Conservation (phyloP, 768 basidiomycete genomes). For the Pisolithus albus region DNA sequence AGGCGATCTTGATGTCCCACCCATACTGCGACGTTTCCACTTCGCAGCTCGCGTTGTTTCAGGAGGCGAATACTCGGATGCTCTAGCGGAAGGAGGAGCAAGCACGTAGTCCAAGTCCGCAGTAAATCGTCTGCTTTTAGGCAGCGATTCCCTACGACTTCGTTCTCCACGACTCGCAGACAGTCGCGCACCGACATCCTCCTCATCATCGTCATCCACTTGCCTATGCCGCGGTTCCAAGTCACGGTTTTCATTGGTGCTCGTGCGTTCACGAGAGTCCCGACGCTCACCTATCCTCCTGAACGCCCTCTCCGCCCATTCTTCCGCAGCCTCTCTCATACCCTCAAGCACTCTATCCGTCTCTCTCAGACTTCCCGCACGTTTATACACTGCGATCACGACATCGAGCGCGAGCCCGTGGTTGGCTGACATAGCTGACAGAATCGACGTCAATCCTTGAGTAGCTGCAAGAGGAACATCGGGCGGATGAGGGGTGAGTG, state of each 20-base stretch:
- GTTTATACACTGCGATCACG: constrained; percentile 33
- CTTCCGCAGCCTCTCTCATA: constrained; percentile 35
- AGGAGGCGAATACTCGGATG: constrained; percentile 22
- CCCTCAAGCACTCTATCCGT: constrained; percentile 33
- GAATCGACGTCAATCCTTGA: constrained; percentile 26
- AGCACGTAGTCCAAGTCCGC: constrained; percentile 8
- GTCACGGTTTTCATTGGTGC: constrained; percentile 6
- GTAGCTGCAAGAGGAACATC: constrained; percentile 13
- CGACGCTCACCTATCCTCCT: neutral
- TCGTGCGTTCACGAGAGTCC: neutral
- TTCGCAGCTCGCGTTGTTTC: constrained; percentile 22
- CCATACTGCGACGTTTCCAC: constrained; percentile 14
- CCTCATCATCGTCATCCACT: neutral
- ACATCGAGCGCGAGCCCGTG: constrained; percentile 38
- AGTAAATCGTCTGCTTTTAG: neutral
- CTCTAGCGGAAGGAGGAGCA: constrained; percentile 9
- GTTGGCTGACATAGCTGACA: constrained; percentile 38
- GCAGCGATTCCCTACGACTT: neutral
- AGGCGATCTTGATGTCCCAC: neutral
- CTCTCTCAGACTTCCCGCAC: constrained; percentile 28
- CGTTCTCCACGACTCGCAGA: neutral
- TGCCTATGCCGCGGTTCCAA: neutral
- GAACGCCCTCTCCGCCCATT: constrained; percentile 10
- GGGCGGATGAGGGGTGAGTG: constrained; percentile 2
- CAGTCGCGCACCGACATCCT: neutral